phyloP scores from a whole-genome alignment of 495 filamentous ascomycete genomes.

The Xylaria cubensis region DNA sequence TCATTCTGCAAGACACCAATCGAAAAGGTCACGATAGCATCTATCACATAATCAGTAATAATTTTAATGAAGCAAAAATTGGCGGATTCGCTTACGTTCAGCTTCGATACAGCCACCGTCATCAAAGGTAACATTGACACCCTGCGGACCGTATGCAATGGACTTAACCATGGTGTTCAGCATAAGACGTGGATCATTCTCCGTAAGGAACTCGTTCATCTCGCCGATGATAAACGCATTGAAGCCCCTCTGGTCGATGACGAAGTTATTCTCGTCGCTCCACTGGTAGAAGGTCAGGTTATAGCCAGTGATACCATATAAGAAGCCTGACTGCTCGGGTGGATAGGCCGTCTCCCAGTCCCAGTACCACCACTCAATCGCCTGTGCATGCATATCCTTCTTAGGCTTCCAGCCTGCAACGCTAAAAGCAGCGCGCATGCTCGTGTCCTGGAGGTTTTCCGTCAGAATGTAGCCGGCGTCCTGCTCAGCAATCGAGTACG shows the following conservation, averaged over 20 bases:
- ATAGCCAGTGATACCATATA: slow-evolving; percentile 43
- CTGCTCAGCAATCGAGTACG: slow-evolving; percentile 56
- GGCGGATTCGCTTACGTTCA: slow-evolving; percentile 53
- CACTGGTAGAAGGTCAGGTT: slow-evolving; percentile 48
- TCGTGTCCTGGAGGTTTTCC: slow-evolving; percentile 69
- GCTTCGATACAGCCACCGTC: slow-evolving; percentile 68
- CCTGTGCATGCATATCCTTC: slow-evolving; percentile 63
- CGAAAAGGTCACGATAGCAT: slow-evolving; percentile 47
- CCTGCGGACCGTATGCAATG: slow-evolving; percentile 60
- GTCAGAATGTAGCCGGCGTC: slow-evolving; percentile 64
- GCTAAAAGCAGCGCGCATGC: slow-evolving; percentile 63
- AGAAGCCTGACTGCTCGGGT: slow-evolving; percentile 47
- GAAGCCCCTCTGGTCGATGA: slow-evolving; percentile 72
- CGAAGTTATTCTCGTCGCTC: slow-evolving; percentile 68
- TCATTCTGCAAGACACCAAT: slow-evolving; percentile 74
- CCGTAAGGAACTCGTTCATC: slow-evolving; percentile 65
- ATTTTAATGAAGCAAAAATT: slow-evolving; percentile 54
- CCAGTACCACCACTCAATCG: slow-evolving; percentile 64
- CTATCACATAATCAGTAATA: slow-evolving; percentile 23
- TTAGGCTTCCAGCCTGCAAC: slow-evolving; percentile 70
- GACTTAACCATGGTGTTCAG: slow-evolving; percentile 66
- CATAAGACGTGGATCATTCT: slow-evolving; percentile 63
- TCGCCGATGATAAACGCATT: slow-evolving; percentile 66
- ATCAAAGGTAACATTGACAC: slow-evolving; percentile 63
- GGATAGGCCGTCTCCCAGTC: slow-evolving; percentile 64